Conservation (phyloP, 768 basidiomycete species). For the Collybia nuda region DNA sequence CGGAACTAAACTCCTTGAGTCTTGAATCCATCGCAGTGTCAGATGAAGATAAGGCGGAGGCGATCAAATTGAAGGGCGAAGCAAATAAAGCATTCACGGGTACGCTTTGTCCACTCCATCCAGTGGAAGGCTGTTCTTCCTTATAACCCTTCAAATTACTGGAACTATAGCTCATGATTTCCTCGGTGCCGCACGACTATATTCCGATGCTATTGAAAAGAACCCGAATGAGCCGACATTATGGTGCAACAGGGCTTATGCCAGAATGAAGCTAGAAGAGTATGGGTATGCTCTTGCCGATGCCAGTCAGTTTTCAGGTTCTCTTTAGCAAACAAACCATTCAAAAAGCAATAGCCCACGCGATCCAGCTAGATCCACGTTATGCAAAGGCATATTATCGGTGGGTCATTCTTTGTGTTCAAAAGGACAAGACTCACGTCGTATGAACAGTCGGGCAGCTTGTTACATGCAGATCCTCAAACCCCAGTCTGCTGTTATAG, state of each 20-base stretch:
- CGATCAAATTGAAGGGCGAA: constrained; percentile 71
- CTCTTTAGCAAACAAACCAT: not conserved
- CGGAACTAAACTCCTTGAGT: constrained; percentile 50
- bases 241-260: constrained; percentile 94
- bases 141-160: no score
- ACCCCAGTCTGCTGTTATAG: constrained; percentile 80
- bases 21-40: constrained; percentile 52
- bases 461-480: constrained; percentile 90
- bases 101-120: constrained; percentile 28
- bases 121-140: not conserved
- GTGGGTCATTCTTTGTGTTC: constrained; percentile 29
- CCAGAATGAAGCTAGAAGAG: constrained; percentile 90
- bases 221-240: constrained; percentile 88
- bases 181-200: constrained; percentile 70
- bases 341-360: constrained; percentile 53
- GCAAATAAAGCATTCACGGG: constrained; percentile 89
- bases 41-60: constrained; percentile 67
- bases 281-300: constrained; percentile 90
- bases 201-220: constrained; percentile 80
- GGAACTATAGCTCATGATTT: constrained; percentile 65
- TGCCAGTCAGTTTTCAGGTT: constrained; percentile 60
- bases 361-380: constrained; percentile 83
- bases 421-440: not conserved
- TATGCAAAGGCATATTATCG: constrained; percentile 91
- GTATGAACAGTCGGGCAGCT: constrained; percentile 67